phyloP scores from a whole-genome alignment of 2,329 filamentous ascomycete genomes.

The Fusarium newnesense region DNA sequence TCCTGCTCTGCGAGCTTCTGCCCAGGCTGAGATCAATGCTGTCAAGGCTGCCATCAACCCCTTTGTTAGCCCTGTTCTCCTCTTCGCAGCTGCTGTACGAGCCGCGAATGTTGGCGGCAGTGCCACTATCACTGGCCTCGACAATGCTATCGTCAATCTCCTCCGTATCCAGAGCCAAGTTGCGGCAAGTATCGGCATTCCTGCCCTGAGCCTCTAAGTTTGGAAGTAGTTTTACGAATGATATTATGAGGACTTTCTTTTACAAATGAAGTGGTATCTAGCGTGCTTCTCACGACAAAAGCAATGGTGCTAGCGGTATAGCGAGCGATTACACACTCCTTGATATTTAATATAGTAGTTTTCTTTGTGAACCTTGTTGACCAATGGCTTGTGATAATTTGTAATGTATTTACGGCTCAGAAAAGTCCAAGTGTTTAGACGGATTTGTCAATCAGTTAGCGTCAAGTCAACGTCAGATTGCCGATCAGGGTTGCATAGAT shows the following conservation, averaged over 20 bases:
- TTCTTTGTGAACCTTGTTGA: rapidly evolving
- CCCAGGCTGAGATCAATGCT: constrained; percentile 8
- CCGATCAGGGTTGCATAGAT: constrained; percentile 6
- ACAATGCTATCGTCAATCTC: background rate
- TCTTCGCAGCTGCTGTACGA: constrained; percentile 1
- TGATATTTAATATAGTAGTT: constrained; percentile 1
- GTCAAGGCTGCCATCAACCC: constrained; percentile 1
- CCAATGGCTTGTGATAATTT: background rate
- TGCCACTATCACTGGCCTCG: background rate
- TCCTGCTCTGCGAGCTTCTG: background rate
- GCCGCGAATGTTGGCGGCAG: background rate
- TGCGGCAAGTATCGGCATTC: background rate
- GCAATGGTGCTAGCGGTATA: background rate
- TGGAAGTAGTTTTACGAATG: background rate
- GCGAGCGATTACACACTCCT: constrained; percentile 5
- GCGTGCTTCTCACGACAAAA: background rate
- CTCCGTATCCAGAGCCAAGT: rapidly evolving
- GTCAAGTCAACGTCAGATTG: background rate
- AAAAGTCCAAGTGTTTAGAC: background rate
- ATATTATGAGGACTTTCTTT: background rate
- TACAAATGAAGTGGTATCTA: background rate
- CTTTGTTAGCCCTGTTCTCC: constrained; percentile 1
- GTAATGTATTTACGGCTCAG: background rate
- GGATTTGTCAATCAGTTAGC: background rate
- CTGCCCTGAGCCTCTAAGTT: background rate